Base-by-base conservation (phyloP, 2,329 filamentous ascomycete genomes). In the Xylaria digitata region DNA sequence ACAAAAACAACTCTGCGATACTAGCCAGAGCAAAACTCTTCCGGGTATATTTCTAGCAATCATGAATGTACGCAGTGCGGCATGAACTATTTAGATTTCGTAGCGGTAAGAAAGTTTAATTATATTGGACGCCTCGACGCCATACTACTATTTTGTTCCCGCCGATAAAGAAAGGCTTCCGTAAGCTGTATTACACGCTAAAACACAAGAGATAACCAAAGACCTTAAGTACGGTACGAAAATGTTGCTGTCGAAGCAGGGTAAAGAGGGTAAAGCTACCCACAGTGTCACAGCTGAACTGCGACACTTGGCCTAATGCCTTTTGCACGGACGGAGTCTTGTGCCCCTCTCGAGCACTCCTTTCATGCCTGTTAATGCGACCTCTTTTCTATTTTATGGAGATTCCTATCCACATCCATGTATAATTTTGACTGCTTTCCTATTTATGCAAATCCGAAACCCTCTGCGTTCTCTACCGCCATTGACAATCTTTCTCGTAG, bases 381-480 rank as follows among this genome's bases (percentile, higher is more conserved):
- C 13, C 17, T 23, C 40, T 40, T 40, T 32, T 66, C 66, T 66
- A 64, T 61, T 53, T 23, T 60, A 49, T 48, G 23, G 37, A 54
- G 32, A 43, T 32, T n/a, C 48, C n/a, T 56, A 63, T 48, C n/a
- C 53, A 19, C 40, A n/a, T 19, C 49, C 21, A 34, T 32, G 13
- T 30, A 52, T 42, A 40, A 32, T 34, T 60, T 49, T 15, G 11
- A 42, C 19, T 42, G 4, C 23, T 45, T 19, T 37, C 5, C 26
- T 26, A 23, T 52, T 63, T 70, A 94, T 70, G 91, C 89, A 82
- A 92, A 92, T 23, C 95, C 96, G 81, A 98, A 98, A 0, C 96
- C 95, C 75, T 92, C 90, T 7, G 91, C 89, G 79, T 97, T 96
- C 80, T 95, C 89, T 75, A 99, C 83, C 59, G 96, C 96, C 84